These are phyloP conservation scores for Hawksworthiomyces lignivorus DNA, from an alignment of 2,329 filamentous ascomycete species.

Conservation along the genomic window DNA sequence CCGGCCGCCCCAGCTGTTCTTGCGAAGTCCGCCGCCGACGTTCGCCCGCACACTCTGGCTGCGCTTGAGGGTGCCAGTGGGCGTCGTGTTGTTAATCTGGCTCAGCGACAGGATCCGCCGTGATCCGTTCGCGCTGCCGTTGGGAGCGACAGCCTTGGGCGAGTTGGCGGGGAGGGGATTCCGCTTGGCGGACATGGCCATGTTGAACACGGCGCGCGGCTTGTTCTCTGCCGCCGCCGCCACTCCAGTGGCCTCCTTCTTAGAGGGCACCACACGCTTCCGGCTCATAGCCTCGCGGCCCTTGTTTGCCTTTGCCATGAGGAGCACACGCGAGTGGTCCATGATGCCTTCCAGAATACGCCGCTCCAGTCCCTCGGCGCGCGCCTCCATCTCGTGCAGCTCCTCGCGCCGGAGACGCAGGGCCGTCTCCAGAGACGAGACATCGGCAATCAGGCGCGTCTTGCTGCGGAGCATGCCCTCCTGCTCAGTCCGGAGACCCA, in stretches of 20 bases:
- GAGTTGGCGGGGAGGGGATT: conserved; percentile 38
- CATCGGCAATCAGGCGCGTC: conserved; percentile 71
- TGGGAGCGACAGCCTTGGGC: conserved; percentile 18
- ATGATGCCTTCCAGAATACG: conserved; percentile 93
- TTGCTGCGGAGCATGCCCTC: conserved; percentile 73
- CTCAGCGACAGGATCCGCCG: conserved; percentile 84
- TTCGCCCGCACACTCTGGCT: conserved; percentile 70
- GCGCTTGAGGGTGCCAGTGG: conserved; percentile 58
- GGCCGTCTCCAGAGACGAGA: conserved; percentile 86
- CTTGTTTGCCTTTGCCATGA: conserved; percentile 61
- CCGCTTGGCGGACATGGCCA: conserved; percentile 47
- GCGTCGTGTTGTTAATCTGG: conserved; percentile 74
- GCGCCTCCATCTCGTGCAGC: conserved; percentile 79
- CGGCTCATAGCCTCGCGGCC: conserved; percentile 50
- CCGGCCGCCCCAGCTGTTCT: conserved; percentile 60
- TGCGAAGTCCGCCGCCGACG: conserved; percentile 43
- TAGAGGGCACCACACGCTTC: conserved; percentile 41
- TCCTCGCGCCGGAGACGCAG: conserved; percentile 84
- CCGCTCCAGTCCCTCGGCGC: conserved; percentile 82
- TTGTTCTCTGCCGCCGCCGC: conserved; percentile 14
- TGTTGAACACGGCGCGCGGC: conserved; percentile 35
- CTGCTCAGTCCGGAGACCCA: conserved; percentile 57
- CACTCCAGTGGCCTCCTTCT: conserved; percentile 25
- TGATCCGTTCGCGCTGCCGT: conserved; percentile 38
- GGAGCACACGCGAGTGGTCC: conserved; percentile 86